Conservation (phyloP, 2,329 filamentous ascomycete species). For the Fusarium sp. region DNA sequence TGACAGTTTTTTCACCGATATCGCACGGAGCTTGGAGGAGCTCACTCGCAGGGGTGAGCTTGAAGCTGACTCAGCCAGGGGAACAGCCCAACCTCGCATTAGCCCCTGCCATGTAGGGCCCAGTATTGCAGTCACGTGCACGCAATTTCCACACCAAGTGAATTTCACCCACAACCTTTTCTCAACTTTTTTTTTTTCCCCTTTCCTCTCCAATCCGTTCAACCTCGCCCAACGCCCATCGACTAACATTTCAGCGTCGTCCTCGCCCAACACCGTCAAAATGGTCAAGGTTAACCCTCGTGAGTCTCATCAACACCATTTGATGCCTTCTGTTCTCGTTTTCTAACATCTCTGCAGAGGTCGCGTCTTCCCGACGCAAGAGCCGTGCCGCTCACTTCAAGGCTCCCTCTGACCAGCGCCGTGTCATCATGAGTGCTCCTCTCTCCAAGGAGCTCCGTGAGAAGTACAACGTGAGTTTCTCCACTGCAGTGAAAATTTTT, state of each 20-base stretch:
- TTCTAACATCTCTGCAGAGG: slow-evolving; percentile 54
- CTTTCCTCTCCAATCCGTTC: slow-evolving; percentile 31
- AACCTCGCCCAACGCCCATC: slow-evolving; percentile 49
- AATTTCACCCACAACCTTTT: slow-evolving; percentile 47
- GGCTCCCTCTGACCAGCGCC: slow-evolving; percentile 93
- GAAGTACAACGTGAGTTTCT: slow-evolving; percentile 90
- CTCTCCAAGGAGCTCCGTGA: slow-evolving; percentile 97
- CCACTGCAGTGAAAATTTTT: background rate
- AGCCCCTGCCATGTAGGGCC: background rate
- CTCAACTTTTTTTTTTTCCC: slow-evolving; percentile 6
- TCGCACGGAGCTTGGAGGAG: background rate
- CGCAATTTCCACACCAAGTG: slow-evolving; percentile 30
- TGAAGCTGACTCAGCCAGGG: background rate
- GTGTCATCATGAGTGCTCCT: slow-evolving; percentile 96
- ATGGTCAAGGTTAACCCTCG: slow-evolving; percentile 79
- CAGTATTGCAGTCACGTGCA: slow-evolving; percentile 49
- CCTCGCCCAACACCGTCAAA: slow-evolving; percentile 56
- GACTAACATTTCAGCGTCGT: slow-evolving; percentile 41
- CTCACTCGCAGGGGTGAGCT: background rate
- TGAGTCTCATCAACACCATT: slow-evolving; percentile 50
- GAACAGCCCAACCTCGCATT: background rate
- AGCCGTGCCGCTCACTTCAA: slow-evolving; percentile 98
- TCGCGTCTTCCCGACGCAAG: slow-evolving; percentile 92
- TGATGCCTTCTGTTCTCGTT: slow-evolving; percentile 1
- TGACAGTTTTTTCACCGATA: background rate